Percentiles rank a stretch among this genome's conserved stretches.
These are phyloP conservation scores for Penicillium sp. DNA, from an alignment of 2,329 filamentous ascomycete species.

Conservation along the genomic window DNA sequence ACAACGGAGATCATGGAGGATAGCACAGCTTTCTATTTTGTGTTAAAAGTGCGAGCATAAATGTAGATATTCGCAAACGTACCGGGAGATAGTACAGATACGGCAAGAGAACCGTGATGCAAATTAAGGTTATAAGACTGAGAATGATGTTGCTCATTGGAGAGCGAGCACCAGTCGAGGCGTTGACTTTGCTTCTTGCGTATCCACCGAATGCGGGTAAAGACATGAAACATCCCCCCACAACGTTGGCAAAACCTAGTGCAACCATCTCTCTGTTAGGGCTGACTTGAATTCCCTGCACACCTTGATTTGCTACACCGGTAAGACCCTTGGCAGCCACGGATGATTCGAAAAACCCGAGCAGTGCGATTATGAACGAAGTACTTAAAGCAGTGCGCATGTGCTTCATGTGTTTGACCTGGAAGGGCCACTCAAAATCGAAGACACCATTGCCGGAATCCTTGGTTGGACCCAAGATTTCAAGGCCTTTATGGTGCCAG, in stretches of 20 bases:
- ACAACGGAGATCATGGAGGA: slow-evolving; percentile 95
- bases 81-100: slow-evolving; percentile 97
- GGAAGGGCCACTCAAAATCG: slow-evolving; percentile 84
- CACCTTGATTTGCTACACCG: slow-evolving; percentile 59
- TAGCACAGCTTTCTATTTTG: slow-evolving; percentile 80
- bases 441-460: slow-evolving; percentile 73
- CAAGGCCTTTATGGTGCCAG: slow-evolving; percentile 81
- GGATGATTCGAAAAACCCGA: slow-evolving; percentile 98
- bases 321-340: slow-evolving; percentile 92
- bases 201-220: slow-evolving; percentile 96
- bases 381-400: slow-evolving; percentile 87
- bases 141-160: slow-evolving; percentile 93
- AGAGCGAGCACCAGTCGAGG: slow-evolving; percentile 85
- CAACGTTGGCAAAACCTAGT: slow-evolving; percentile 85
- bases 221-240: slow-evolving; percentile 89
- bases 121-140: slow-evolving; percentile 79
- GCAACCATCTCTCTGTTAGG: slow-evolving; percentile 93
- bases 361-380: slow-evolving; percentile 87
- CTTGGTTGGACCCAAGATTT: slow-evolving; percentile 81
- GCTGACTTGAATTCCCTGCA: slow-evolving; percentile 81
- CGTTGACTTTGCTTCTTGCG: slow-evolving; percentile 93
- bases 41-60: slow-evolving; percentile 2
- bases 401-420: slow-evolving; percentile 74
- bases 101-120: slow-evolving; percentile 80
- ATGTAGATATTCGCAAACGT: slow-evolving; percentile 49